Base-by-base conservation (phyloP, 371 early-diverging fungal genomes). In the Rhizopus arrhizus region DNA sequence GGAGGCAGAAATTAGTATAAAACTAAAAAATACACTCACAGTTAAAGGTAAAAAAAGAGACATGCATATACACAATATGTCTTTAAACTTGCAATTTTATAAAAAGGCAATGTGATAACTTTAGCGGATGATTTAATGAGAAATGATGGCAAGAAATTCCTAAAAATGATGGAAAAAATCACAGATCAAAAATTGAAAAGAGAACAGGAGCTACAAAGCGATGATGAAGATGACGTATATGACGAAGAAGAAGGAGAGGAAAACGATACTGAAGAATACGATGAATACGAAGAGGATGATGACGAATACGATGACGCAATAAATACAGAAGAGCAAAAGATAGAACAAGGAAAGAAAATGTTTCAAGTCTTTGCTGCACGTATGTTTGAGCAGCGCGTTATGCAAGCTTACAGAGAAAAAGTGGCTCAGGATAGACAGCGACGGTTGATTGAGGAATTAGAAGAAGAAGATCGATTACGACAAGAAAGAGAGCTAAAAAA, bases 301-400 rank as follows among this genome's bases (percentile, higher is more conserved):
- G 47, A 59, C 11, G 4, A 48, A 28, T 22, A 22, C 22, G 7
- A 41, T 28, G 31, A 35, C 89, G 90, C 90, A 60, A 63, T 80
- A 7, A 70, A 89, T 69, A 89, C 88, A 6, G 87, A 89, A 55
- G 93, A 92, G 65, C 90, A 89, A 61, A 85, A 92, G 16, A 89
- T 91, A 80, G 93, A 93, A 60, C 92, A 93, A 65, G 91, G 92
- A 0, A 85, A 94, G n/a, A 84, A 87, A 12, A 92, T 92, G 88
- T 95, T 95, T 67, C 94, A 94, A 65, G 88, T 93, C 29, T 93
- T 95, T 80, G 94, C 94, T 1, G 95, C 96, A 31, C 88, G 91
- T 40, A 90, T 95, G 86, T 94, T 95, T 81, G 96, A 95, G 70
- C 94, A 95, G 62, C 88, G 95, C 8, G 95, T 95, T 2, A 72